Evolutionary conservation across 345 rosid species (phyloP).

Genomic region (Ailanthus altissimus): DNA sequence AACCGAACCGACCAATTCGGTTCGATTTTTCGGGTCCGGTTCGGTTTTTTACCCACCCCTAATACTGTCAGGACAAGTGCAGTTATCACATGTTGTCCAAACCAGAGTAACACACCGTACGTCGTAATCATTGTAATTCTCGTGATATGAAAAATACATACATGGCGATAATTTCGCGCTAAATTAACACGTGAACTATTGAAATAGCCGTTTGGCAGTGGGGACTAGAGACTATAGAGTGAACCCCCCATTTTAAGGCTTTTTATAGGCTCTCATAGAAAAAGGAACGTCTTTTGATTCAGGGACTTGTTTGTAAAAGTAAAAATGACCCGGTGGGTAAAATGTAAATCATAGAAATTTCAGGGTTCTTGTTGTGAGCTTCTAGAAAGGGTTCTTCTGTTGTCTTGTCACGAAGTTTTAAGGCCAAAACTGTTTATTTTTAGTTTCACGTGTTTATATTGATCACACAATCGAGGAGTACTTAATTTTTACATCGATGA

Average conservation of each 20-base stretch:
- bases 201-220: constrained; percentile 31
- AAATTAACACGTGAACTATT: constrained; percentile 28
- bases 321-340: neutral
- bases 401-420: neutral
- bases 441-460: too few species aligned
- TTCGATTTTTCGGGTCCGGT: too few species aligned
- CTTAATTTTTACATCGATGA: too few species aligned
- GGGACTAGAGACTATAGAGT: neutral
- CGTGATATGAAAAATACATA: neutral
- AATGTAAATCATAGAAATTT: neutral
- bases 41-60: too few species aligned
- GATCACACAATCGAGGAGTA: too few species aligned
- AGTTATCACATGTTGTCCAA: neutral
- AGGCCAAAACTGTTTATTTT: too few species aligned
- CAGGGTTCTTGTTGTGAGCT: neutral
- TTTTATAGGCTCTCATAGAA: neutral
- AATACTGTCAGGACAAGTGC: too few species aligned
- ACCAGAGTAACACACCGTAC: neutral
- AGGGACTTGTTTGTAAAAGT: neutral
- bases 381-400: neutral
- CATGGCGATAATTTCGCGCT: neutral
- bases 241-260: neutral
- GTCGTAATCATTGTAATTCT: neutral
- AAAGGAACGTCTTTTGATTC: neutral
- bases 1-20: too few species aligned